Percentiles rank a stretch among this genome's conserved stretches.
Evolutionary conservation across 2,329 filamentous ascomycete species (phyloP).

Genomic region (Curvularia eragrostidis): DNA sequence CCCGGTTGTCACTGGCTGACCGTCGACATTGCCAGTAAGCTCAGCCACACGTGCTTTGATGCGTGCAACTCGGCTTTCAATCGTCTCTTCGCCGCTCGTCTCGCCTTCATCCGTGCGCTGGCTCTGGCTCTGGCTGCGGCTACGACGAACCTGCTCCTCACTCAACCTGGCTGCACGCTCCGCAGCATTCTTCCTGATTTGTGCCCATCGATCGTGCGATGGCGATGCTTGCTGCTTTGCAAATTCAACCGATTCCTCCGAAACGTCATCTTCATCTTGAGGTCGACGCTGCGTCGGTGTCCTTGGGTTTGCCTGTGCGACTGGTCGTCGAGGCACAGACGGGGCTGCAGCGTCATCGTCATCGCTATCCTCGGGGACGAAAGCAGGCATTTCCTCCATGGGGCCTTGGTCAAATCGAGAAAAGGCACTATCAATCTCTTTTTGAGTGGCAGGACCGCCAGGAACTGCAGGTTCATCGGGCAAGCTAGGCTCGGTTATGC

Average conservation of each 20-base stretch:
- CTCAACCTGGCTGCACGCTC: slow-evolving; percentile 73
- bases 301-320: slow-evolving; percentile 22
- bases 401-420: slow-evolving; percentile 87
- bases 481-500: slow-evolving; percentile 40
- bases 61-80: slow-evolving; percentile 93
- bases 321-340: slow-evolving; percentile 32
- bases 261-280: slow-evolving; percentile 44
- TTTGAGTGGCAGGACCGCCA: slow-evolving; percentile 65
- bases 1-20: slow-evolving; percentile 23
- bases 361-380: slow-evolving; percentile 63
- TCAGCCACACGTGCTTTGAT: slow-evolving; percentile 98
- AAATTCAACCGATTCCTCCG: slow-evolving; percentile 53
- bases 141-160: slow-evolving; percentile 68
- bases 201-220: slow-evolving; percentile 84
- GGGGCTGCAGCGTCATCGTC: slow-evolving; percentile 35
- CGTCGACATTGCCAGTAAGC: slow-evolving; percentile 69
- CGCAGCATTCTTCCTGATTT: slow-evolving; percentile 93
- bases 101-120: slow-evolving; percentile 78
- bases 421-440: slow-evolving; percentile 67
- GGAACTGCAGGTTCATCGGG: slow-evolving; percentile 62
- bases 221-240: slow-evolving; percentile 44
- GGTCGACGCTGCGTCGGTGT: slow-evolving; percentile 30
- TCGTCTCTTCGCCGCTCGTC: slow-evolving; percentile 95
- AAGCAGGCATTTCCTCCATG: slow-evolving; percentile 83
- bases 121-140: slow-evolving; percentile 61